Base-by-base conservation (phyloP, 192 early-diverging fungal genomes). In the Linnemannia schmuckeri region DNA sequence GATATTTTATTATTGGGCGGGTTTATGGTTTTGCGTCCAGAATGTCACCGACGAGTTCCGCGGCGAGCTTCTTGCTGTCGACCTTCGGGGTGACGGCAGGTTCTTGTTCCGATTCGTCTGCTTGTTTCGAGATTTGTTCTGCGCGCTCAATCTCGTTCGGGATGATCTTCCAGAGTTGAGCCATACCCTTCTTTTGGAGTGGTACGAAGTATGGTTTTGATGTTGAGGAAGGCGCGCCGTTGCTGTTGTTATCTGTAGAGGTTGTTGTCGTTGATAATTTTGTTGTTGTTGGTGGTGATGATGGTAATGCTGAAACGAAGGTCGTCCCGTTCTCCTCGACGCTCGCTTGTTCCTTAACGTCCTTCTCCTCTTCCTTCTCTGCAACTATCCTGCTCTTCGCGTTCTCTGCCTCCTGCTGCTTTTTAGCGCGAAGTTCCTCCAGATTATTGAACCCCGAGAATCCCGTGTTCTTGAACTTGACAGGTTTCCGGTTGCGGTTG, bases 91-190 rank as follows among this genome's bases (percentile, higher is more conserved):
- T 18, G 0, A 27, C 40, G 3, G 9, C 3, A 40, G 3, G 4
- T 15, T 44, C 38, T 47, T 75, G 27, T 1, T 55, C 74, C 17
- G 10, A 47, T 8, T 75, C 47, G 6, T 74, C 47, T 35, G 17
- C 27, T 61, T 76, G 55, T 27, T 76, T 38, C 17, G 52, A 66
- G n/a, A 54, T 40, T 27, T 63, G 69, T 27, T 79, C 82, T 20
- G 77, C 41, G 4, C 73, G 72, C 41, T 70, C 77, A 74, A 84
- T 79, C 61, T 72, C 57, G 8, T 46, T 41, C n/a, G 84, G 79
- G 17, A 81, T 78, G n/a, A 66, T 75, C 55, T 87, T 87, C 85
- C 85, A 87, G 30, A 87, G 70, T 44, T 87, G 85, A 7, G 76
- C 79, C 63, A 70, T 55, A 37, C 72, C 76, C 42, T 74, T 81